A percentile compares a stretch with the other conserved stretches of the same genome.
Conservation (phyloP, 1,139 yeast species). For the Geotrichum macrosporum region DNA sequence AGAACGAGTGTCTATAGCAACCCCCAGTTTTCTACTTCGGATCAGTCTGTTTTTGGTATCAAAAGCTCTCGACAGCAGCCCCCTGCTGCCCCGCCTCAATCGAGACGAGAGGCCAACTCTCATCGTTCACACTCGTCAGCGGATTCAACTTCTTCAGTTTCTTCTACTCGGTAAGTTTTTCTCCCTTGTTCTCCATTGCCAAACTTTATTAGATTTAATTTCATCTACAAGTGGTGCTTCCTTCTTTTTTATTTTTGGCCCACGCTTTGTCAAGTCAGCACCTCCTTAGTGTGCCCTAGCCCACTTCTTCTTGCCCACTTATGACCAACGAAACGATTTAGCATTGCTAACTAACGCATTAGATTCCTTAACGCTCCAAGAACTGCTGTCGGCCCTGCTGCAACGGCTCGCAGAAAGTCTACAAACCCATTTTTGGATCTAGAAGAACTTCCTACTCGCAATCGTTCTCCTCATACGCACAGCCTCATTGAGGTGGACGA, state of each 20-base stretch:
- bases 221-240: too few relatives aligned
- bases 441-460: conserved; percentile 11
- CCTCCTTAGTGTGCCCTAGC: conserved; percentile 8
- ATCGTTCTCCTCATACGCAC: conserved; percentile 6
- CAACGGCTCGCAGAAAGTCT: conserved; percentile 13
- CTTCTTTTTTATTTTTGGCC: not conserved
- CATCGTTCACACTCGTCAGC: conserved; percentile 6
- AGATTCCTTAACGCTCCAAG: conserved; percentile 8
- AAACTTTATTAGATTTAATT: too few relatives aligned
- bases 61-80: not conserved
- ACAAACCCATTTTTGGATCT: conserved; percentile 21
- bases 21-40: conserved; percentile 15
- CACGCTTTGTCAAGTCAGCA: conserved; percentile 1
- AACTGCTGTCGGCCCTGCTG: conserved; percentile 15
- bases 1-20: conserved; percentile 8
- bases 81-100: not conserved
- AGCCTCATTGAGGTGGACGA: conserved; percentile 9
- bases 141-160: conserved; percentile 8
- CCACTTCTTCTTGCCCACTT: not conserved
- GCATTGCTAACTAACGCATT: not conserved
- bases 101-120: conserved; percentile 1
- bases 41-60: conserved; percentile 15
- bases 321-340: too few relatives aligned
- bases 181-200: too few relatives aligned
- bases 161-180: conserved; percentile 11